Percentiles rank a stretch among this genome's conserved stretches.
Evolutionary conservation across 352 stramenopile species (phyloP).

Genomic region (Phytophthora citrophthora): DNA sequence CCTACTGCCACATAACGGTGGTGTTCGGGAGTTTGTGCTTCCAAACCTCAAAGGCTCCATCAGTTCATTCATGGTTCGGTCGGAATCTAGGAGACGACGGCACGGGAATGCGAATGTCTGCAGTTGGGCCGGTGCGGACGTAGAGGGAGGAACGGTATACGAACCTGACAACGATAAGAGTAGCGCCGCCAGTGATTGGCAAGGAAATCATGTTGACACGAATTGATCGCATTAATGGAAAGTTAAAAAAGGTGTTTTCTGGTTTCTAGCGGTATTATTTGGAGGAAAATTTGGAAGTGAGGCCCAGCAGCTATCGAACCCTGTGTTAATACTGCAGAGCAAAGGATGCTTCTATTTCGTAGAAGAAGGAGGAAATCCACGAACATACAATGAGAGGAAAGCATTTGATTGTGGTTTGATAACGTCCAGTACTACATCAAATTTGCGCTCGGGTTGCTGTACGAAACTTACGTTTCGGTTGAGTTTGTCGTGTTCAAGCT

Average conservation of each 20-base stretch:
- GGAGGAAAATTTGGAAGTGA: not conserved
- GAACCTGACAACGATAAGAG: slow-evolving; percentile 11
- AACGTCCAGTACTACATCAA: not conserved
- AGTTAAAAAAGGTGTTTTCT: no score
- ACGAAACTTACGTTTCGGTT: no score
- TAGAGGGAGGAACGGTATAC: slow-evolving; percentile 2
- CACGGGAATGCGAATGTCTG: slow-evolving; percentile 17
- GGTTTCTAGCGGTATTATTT: no score
- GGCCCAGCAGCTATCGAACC: not conserved
- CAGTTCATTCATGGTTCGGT: slow-evolving; percentile 20
- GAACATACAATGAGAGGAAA: no score
- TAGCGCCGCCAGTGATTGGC: no score
- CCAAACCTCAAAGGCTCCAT: slow-evolving; percentile 12
- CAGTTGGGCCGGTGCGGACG: slow-evolving; percentile 10
- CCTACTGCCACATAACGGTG: slow-evolving; percentile 11
- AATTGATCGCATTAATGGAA: no score
- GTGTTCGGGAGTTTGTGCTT: slow-evolving; percentile 12
- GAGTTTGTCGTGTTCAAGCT: not conserved
- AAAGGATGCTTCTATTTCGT: no score
- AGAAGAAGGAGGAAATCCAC: no score
- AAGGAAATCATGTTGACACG: no score
- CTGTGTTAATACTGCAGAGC: not conserved
- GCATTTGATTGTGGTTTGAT: no score
- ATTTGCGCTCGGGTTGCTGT: not conserved
- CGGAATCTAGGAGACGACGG: not conserved